phyloP scores from a whole-genome alignment of 495 filamentous ascomycete genomes.

The Cercophora samala region DNA sequence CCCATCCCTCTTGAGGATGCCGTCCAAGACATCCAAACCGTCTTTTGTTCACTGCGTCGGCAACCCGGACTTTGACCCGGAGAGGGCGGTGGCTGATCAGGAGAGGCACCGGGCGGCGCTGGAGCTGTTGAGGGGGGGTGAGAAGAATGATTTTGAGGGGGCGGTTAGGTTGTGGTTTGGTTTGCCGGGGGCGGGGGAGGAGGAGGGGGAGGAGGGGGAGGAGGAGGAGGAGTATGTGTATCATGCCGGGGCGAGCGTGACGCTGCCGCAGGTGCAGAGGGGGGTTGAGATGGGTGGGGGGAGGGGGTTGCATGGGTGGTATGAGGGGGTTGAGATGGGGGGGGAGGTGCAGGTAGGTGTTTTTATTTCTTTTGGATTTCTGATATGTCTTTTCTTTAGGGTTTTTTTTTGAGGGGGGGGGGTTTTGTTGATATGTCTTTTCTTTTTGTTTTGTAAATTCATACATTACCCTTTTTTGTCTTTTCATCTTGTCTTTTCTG shows the following conservation, averaged over 20 bases:
- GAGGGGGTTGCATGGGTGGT: slow-evolving; percentile 44
- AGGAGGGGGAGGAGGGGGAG: slow-evolving; percentile 34
- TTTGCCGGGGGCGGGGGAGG: slow-evolving; percentile 36
- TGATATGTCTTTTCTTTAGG: slow-evolving; percentile 11
- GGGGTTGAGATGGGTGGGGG: slow-evolving; percentile 44
- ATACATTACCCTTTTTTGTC: too few species aligned
- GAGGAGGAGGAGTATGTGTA: slow-evolving; percentile 54
- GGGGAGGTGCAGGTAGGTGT: slow-evolving; percentile 25
- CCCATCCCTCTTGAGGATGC: neutral
- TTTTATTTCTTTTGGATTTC: too few species aligned
- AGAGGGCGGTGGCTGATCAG: slow-evolving; percentile 14
- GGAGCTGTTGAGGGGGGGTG: slow-evolving; percentile 30
- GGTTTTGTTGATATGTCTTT: too few species aligned
- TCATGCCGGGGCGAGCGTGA: slow-evolving; percentile 51
- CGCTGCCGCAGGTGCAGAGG: slow-evolving; percentile 52
- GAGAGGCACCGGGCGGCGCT: slow-evolving; percentile 22
- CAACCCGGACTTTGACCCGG: slow-evolving; percentile 18
- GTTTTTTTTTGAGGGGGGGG: too few species aligned
- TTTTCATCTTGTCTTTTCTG: too few species aligned
- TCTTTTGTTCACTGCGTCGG: slow-evolving; percentile 16
- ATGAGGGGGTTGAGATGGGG: slow-evolving; percentile 37
- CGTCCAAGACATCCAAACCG: neutral
- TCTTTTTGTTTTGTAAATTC: too few species aligned
- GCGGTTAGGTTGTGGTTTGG: slow-evolving; percentile 53
- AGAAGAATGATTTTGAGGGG: slow-evolving; percentile 44